Evolutionary conservation across 139 green algal genomes (phyloP), one percentile per base, ranked within the genome.

Genomic region (Pleodorina starrii): DNA sequence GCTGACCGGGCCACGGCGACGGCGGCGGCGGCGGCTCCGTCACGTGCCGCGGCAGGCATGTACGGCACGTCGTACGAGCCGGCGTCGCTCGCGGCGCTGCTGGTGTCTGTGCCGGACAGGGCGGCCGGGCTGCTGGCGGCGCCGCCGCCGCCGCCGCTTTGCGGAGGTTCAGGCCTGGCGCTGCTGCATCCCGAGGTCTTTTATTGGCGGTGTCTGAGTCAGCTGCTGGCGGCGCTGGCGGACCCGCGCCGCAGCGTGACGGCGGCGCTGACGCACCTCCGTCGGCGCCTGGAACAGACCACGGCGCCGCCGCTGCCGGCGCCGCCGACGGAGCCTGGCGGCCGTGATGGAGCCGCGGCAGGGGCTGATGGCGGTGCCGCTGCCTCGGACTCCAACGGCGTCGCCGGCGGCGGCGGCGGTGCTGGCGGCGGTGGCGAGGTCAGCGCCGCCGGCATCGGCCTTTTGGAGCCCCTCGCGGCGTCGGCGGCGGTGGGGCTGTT

Each of bases 31-130:
- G 6, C 59, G n/a, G n/a, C n/a, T n/a, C n/a, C n/a, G n/a, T n/a
- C n/a, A n/a, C n/a, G n/a, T n/a, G n/a, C n/a, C n/a, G n/a, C n/a
- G 63, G 63, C 25, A 38, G 5, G 2, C 63, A 38, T 38, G 76
- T 38, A 48, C 4, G 43, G 44, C 2, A 5, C 19, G 29, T 1
- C 23, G 36, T 51, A 44, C 50, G 66, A 69, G 44, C 5, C 66
- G 0, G 43, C 17, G 38, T 50, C 43, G 19, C 54, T 90, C 32
- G 92, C 91, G 11, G 78, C 59, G 14, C 29, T 89, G 44, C 60
- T 92, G 75, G 86, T 87, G 23, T 90, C 72, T 23, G 7, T 92
- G 27, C 91, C 91, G 2, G 92, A 94, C 42, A 74, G 89, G 9
- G 82, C 68, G 12, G 91, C 88, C 11, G 86, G 86, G 29, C 44